Evolutionary conservation across 2,329 filamentous ascomycete species (phyloP).

Genomic region (Apiospora sp.): DNA sequence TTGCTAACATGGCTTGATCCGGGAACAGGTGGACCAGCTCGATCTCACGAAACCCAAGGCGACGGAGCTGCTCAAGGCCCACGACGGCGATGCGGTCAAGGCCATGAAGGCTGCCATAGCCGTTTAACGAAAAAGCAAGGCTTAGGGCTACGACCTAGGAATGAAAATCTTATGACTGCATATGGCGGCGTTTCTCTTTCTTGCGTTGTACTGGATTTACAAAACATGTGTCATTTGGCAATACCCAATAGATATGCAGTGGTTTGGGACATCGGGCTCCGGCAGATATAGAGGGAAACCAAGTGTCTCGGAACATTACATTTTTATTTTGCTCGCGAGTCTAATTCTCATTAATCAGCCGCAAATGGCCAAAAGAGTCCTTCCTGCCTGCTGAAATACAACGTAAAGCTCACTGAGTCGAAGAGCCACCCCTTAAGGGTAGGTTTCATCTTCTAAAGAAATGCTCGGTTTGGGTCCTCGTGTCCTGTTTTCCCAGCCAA

Average conservation of each 20-base stretch:
- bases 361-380: conserved; percentile 2
- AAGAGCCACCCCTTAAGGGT: background rate
- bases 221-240: background rate
- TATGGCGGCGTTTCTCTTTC: background rate
- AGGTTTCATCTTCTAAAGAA: conserved; percentile 1
- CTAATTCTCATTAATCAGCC: conserved; percentile 12
- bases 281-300: background rate
- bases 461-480: background rate
- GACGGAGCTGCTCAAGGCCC: conserved; percentile 74
- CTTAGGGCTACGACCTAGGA: background rate
- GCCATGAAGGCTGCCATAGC: conserved; percentile 68
- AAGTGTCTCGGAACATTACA: background rate
- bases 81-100: conserved; percentile 74
- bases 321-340: conserved; percentile 11
- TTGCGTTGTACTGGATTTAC: background rate
- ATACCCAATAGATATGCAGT: background rate
- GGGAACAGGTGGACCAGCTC: conserved; percentile 69
- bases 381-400: conserved; percentile 22
- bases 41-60: conserved; percentile 76
- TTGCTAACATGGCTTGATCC: background rate
- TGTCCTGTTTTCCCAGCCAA: background rate
- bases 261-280: background rate
- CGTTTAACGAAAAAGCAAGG: conserved; percentile 26
- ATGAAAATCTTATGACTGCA: background rate
- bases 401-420: conserved; percentile 9